Evolutionary conservation across 306 rosid genomes (phyloP).

Genomic region (Alnus glutinosa): DNA sequence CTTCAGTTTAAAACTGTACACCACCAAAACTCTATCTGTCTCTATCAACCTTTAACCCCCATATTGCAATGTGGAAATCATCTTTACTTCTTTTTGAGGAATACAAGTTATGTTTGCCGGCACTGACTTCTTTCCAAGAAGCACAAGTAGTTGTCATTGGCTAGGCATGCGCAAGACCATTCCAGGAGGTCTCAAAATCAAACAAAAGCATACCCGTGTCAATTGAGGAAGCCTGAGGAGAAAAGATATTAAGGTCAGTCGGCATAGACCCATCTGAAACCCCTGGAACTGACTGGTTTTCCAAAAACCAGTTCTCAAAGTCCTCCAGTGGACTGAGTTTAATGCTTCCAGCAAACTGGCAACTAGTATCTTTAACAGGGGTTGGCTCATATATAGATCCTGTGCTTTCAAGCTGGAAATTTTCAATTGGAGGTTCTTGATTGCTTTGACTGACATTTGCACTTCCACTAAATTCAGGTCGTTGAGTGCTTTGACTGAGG

Average conservation of each 20-base stretch:
- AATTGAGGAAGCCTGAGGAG: slow-evolving; percentile 40
- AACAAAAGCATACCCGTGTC: slow-evolving; percentile 36
- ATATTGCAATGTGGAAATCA: not conserved
- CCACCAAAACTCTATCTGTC: not conserved
- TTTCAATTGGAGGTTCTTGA: slow-evolving; percentile 28
- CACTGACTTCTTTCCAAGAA: slow-evolving; percentile 21
- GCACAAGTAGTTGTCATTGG: slow-evolving; percentile 10
- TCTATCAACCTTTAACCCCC: not conserved
- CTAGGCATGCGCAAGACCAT: slow-evolving; percentile 35
- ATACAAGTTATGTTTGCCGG: not conserved
- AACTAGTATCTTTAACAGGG: slow-evolving; percentile 25
- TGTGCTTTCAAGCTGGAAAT: slow-evolving; percentile 27
- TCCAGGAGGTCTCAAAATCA: slow-evolving; percentile 50
- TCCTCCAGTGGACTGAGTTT: slow-evolving; percentile 21
- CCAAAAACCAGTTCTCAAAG: slow-evolving; percentile 48
- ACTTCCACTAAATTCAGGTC: not conserved
- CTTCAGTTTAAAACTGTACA: slow-evolving; percentile 25
- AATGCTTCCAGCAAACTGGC: slow-evolving; percentile 15
- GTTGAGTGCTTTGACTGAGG: not conserved
- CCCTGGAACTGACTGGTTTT: slow-evolving; percentile 24
- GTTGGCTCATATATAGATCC: slow-evolving; percentile 31
- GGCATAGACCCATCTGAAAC: slow-evolving; percentile 38
- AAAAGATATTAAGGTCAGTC: slow-evolving; percentile 33
- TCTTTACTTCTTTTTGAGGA: not conserved
- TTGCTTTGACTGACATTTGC: slow-evolving; percentile 29